Percentiles rank a stretch among this genome's conserved stretches.
Conservation (phyloP, 495 filamentous ascomycete genomes). For the Lichina pygmaea region DNA sequence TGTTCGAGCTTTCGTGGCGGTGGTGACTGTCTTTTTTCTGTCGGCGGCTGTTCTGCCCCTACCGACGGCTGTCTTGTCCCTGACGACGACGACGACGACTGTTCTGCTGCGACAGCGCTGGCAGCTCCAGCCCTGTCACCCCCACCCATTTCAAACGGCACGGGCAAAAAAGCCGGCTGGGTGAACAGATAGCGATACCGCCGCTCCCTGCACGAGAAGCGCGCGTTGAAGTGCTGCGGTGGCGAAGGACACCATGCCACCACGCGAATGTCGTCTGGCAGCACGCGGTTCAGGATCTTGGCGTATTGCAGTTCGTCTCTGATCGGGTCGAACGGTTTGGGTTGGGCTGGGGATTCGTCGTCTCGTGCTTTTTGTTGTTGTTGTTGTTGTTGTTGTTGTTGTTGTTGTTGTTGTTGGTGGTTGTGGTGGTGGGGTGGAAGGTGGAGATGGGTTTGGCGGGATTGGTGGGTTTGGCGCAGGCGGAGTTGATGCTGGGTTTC, state of each 20-base stretch:
- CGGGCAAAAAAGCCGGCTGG: conserved; percentile 55
- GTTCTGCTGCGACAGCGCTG: conserved; percentile 9
- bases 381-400: neutral
- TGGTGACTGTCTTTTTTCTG: conserved; percentile 4
- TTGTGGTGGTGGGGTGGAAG: no score
- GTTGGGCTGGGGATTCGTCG: conserved; percentile 9
- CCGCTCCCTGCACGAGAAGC: conserved; percentile 77
- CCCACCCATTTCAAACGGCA: conserved; percentile 7
- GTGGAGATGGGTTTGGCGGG: no score
- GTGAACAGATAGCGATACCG: conserved; percentile 95
- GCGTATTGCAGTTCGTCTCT: conserved; percentile 64
- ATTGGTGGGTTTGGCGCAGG: no score
- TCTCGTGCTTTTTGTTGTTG: neutral
- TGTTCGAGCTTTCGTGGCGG: neutral
- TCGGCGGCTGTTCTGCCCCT: neutral
- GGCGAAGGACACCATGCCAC: conserved; percentile 80
- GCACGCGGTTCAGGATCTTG: conserved; percentile 52
- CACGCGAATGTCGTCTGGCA: conserved; percentile 70
- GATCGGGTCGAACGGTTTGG: conserved; percentile 39
- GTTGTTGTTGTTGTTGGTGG: no score
- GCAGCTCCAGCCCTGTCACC: conserved; percentile 8
- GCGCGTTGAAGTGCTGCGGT: conserved; percentile 55
- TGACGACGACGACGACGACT: no score
- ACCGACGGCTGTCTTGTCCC: neutral
- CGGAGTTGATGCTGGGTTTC: no score